Percentiles rank a stretch among this genome's conserved stretches.
Conservation (phyloP, 768 basidiomycete species). For the Lactarius sanguifluus region DNA sequence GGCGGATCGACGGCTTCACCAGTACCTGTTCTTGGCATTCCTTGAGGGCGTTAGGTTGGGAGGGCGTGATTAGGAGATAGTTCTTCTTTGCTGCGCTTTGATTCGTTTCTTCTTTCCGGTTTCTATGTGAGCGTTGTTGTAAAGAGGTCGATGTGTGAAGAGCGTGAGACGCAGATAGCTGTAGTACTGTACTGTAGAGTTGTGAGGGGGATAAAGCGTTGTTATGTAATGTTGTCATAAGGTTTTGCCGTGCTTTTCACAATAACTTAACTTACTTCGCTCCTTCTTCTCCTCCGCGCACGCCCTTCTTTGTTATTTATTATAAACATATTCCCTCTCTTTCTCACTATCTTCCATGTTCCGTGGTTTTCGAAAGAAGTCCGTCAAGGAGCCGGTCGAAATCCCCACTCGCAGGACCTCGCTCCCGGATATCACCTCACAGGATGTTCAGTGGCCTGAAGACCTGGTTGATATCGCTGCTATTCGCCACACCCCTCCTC, state of each 20-base stretch:
- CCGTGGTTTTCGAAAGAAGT: slow-evolving; percentile 66
- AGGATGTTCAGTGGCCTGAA: slow-evolving; percentile 83
- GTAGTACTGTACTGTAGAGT: slow-evolving; percentile 13
- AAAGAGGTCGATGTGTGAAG: slow-evolving; percentile 3
- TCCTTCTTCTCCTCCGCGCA: slow-evolving; percentile 5
- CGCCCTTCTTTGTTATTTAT: slow-evolving; percentile 8
- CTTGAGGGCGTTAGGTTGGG: slow-evolving; percentile 4
- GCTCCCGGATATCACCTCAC: slow-evolving; percentile 71
- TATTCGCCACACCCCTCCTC: slow-evolving; percentile 48
- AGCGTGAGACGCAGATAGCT: not conserved
- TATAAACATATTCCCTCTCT: slow-evolving; percentile 14
- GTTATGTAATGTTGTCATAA: slow-evolving; percentile 24
- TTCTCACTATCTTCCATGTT: slow-evolving; percentile 51
- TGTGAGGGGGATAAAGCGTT: not conserved
- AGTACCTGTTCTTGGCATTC: slow-evolving; percentile 28
- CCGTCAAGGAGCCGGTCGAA: slow-evolving; percentile 50
- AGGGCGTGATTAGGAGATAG: not conserved
- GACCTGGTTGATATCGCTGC: slow-evolving; percentile 72
- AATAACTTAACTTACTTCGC: not conserved
- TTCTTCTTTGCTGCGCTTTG: not conserved
- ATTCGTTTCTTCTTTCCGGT: not conserved
- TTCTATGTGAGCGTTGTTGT: slow-evolving; percentile 1
- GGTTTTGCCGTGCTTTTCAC: slow-evolving; percentile 16
- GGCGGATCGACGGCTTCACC: slow-evolving; percentile 25
- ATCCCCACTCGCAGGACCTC: slow-evolving; percentile 64